phyloP scores from a whole-genome alignment of 345 rosid genomes.

The Sisymbrium altissimum region DNA sequence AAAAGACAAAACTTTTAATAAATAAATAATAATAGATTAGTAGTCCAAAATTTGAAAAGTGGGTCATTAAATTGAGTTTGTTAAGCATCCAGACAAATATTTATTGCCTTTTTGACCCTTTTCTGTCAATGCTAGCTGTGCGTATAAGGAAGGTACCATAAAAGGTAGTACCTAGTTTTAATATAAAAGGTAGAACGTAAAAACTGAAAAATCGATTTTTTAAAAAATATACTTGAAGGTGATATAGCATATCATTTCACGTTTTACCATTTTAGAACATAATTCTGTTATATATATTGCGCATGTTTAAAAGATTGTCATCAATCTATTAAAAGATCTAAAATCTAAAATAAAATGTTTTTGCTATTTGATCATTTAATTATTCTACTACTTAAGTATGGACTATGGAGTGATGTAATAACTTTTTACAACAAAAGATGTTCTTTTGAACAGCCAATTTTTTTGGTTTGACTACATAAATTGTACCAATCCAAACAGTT shows the following conservation, averaged over 20 bases:
- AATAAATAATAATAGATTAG: constrained; percentile 16
- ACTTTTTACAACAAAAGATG: neutral
- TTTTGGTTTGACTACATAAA: neutral
- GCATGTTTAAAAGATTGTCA: neutral
- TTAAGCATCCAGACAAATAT: constrained; percentile 40
- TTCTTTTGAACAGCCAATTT: neutral
- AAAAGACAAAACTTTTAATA: constrained; percentile 5
- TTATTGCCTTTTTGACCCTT: constrained; percentile 13
- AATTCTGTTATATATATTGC: neutral
- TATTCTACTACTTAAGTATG: no score
- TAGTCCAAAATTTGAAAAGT: constrained; percentile 26
- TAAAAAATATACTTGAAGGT: neutral
- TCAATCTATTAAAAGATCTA: neutral
- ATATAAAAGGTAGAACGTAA: neutral
- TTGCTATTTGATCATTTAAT: neutral
- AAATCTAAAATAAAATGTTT: neutral
- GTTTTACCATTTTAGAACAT: neutral
- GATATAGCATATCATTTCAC: neutral
- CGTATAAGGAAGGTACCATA: constrained; percentile 20
- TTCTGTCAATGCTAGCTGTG: constrained; percentile 15
- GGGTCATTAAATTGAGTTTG: constrained; percentile 20
- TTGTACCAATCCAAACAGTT: neutral
- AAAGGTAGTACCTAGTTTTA: neutral
- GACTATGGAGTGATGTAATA: neutral
- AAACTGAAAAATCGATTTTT: neutral